Conservation (phyloP, 2,329 filamentous ascomycete species). For the Pyrenophora seminiperda region DNA sequence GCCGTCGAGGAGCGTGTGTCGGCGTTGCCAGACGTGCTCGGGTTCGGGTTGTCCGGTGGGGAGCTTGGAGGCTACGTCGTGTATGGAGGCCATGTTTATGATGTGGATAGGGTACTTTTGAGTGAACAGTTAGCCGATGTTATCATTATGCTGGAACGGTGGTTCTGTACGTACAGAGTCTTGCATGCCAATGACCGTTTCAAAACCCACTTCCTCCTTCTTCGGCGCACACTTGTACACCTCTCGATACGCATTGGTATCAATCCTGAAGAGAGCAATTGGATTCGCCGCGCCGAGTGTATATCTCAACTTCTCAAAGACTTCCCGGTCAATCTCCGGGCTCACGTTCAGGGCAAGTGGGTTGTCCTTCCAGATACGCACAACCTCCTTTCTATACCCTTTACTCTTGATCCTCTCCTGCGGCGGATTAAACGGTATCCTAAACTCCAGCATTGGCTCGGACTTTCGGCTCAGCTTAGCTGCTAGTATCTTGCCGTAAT, state of each 20-base stretch:
- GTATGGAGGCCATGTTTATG: conserved; percentile 67
- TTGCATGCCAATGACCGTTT: conserved; percentile 70
- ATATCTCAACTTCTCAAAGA: conserved; percentile 65
- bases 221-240: conserved; percentile 66
- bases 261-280: conserved; percentile 71
- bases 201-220: conserved; percentile 64
- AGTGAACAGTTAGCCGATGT: too few species aligned
- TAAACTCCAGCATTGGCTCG: conserved; percentile 66
- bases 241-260: conserved; percentile 61
- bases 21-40: conserved; percentile 49
- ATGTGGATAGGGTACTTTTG: conserved; percentile 76
- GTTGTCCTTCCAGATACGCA: conserved; percentile 69
- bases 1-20: conserved; percentile 61
- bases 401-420: conserved; percentile 61
- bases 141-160: background rate
- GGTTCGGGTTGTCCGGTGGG: conserved; percentile 48
- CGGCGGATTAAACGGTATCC: conserved; percentile 69
- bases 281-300: conserved; percentile 71
- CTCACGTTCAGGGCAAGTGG: conserved; percentile 55
- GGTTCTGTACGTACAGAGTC: conserved; percentile 60
- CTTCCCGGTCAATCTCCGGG: conserved; percentile 55
- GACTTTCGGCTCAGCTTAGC: conserved; percentile 49
- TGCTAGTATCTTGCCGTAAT: conserved; percentile 40
- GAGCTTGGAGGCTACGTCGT: conserved; percentile 63
- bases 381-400: conserved; percentile 64